Conservation (phyloP, 352 stramenopile genomes). For the Pythium guiyangense region DNA sequence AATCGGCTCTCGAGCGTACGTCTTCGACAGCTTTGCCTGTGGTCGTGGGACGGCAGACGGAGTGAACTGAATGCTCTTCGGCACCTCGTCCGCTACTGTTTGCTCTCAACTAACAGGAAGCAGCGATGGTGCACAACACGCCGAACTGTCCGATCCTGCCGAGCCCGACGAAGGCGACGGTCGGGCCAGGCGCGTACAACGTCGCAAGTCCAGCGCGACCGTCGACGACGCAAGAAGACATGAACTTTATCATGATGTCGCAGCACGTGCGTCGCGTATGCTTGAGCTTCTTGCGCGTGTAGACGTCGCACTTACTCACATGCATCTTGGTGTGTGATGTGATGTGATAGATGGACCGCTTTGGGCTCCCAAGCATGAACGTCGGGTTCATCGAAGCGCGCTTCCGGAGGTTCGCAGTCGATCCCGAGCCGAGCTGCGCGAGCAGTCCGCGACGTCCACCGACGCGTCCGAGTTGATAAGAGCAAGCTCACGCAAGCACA, state of each 20-base stretch:
- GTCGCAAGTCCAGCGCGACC: slow-evolving; percentile 9
- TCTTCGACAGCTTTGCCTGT: not conserved
- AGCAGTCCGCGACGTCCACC: not conserved
- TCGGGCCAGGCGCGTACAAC: slow-evolving; percentile 55
- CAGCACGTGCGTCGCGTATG: slow-evolving; percentile 35
- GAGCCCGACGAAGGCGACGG: slow-evolving; percentile 39
- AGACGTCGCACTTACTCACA: not conserved
- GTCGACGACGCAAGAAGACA: slow-evolving; percentile 28
- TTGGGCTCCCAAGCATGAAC: slow-evolving; percentile 40
- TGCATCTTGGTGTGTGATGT: not conserved
- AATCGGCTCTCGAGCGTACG: slow-evolving; percentile 50
- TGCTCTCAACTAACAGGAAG: slow-evolving; percentile 32
- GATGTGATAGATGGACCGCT: slow-evolving; percentile 42
- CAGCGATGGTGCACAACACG: slow-evolving; percentile 72
- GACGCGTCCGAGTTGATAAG: slow-evolving; percentile 1
- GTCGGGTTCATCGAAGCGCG: slow-evolving; percentile 57
- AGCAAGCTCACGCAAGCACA: not conserved
- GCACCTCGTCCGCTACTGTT: no score
- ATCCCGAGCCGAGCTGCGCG: slow-evolving; percentile 22
- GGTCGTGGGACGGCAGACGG: not conserved
- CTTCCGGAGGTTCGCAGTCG: slow-evolving; percentile 55
- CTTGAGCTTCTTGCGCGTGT: not conserved
- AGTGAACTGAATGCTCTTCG: no score
- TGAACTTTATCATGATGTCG: slow-evolving; percentile 72
- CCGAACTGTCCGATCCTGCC: slow-evolving; percentile 55